Evolutionary conservation across 2,329 filamentous ascomycete species (phyloP).

Genomic region (Aspergillus quadricinctus): DNA sequence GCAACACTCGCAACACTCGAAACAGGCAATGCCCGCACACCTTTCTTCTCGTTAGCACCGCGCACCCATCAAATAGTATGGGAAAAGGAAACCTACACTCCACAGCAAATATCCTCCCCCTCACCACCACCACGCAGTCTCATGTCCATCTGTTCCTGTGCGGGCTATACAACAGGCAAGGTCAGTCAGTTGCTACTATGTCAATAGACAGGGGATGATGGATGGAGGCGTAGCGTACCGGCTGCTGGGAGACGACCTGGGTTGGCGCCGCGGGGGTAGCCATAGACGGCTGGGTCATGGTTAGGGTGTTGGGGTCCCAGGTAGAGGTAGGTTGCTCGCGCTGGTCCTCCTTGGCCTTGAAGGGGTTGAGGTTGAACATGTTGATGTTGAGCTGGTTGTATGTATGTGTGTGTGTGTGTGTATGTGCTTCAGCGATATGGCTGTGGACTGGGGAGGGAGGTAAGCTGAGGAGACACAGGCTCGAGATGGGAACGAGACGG

Average conservation of each 20-base stretch:
- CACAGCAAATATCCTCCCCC: conserved; percentile 29
- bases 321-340: conserved; percentile 15
- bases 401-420: background rate
- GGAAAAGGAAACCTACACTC: conserved; percentile 24
- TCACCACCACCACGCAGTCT: conserved; percentile 29
- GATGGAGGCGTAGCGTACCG: conserved; percentile 16
- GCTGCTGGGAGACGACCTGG: conserved; percentile 26
- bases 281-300: conserved; percentile 30
- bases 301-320: conserved; percentile 30
- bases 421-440: too few species aligned
- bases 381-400: background rate
- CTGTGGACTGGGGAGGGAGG: background rate
- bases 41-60: conserved; percentile 13
- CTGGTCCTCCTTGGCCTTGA: conserved; percentile 25
- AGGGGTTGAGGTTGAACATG: conserved; percentile 32
- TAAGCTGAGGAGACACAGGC: background rate
- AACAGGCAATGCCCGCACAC: conserved; percentile 31
- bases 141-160: conserved; percentile 26
- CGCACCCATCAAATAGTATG: background rate
- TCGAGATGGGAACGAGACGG: background rate
- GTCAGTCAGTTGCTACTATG: background rate
- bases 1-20: conserved; percentile 33
- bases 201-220: background rate
- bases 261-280: conserved; percentile 27
- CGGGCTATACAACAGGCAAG: conserved; percentile 12